A percentile compares a stretch with the other conserved stretches of the same genome.
Evolutionary conservation across 371 early-diverging fungal genomes (phyloP).

Genomic region (Mucor plumbeus): DNA sequence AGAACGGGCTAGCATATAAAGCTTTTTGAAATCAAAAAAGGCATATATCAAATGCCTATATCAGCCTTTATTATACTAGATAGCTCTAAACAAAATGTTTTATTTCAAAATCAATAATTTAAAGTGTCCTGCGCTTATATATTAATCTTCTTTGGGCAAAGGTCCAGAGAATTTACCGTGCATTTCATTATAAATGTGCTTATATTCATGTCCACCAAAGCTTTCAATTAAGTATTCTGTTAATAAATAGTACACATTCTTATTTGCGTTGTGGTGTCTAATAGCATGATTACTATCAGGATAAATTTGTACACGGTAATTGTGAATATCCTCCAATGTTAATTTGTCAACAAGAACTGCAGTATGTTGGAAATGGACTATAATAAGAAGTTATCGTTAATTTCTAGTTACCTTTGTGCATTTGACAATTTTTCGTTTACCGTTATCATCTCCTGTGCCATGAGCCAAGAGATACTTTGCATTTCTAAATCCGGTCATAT

Average conservation of each 20-base stretch:
- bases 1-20: too few relatives aligned
- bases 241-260: slow-evolving; percentile 57
- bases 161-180: slow-evolving; percentile 37
- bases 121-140: slow-evolving; percentile 15
- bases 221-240: slow-evolving; percentile 44
- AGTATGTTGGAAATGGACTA: slow-evolving; percentile 92
- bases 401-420: too few relatives aligned
- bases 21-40: too few relatives aligned
- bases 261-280: slow-evolving; percentile 66
- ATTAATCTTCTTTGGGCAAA: slow-evolving; percentile 27
- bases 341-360: slow-evolving; percentile 78
- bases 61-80: too few relatives aligned
- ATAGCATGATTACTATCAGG: slow-evolving; percentile 93
- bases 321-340: slow-evolving; percentile 72
- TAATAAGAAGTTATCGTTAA: too few relatives aligned
- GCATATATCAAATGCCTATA: too few relatives aligned
- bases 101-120: not conserved
- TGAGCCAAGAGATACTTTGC: slow-evolving; percentile 85
- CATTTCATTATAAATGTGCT: slow-evolving; percentile 39
- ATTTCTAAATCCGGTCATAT: slow-evolving; percentile 84
- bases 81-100: not conserved
- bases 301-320: slow-evolving; percentile 81
- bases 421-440: slow-evolving; percentile 23
- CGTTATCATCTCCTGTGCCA: slow-evolving; percentile 91
- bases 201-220: slow-evolving; percentile 49